These are phyloP conservation scores for Penicillium alfredii DNA, from an alignment of 495 filamentous ascomycete species.

Conservation along the genomic window DNA sequence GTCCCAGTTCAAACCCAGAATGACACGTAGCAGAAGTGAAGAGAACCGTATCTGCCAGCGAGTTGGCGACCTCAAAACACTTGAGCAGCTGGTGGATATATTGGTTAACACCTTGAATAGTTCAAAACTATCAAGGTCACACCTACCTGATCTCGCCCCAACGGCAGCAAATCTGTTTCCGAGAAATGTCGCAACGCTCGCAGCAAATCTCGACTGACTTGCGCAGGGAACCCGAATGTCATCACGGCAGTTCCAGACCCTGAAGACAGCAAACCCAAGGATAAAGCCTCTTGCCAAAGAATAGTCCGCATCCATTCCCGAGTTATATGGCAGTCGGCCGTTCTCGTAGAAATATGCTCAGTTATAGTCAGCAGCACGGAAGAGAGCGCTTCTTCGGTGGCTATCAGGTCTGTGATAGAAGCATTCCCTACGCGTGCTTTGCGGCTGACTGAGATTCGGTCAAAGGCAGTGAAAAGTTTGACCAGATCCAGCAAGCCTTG, in stretches of 20 bases:
- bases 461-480: conserved; percentile 23
- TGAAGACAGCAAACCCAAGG: conserved; percentile 45
- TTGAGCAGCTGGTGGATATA: conserved; percentile 20
- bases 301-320: conserved; percentile 68
- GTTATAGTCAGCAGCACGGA: conserved; percentile 9
- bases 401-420: conserved; percentile 5
- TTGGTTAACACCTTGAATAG: too few species aligned
- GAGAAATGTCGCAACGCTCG: conserved; percentile 27
- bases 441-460: conserved; percentile 14
- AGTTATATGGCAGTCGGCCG: conserved; percentile 29
- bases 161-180: conserved; percentile 23
- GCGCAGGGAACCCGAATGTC: conserved; percentile 64
- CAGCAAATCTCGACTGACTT: conserved; percentile 63
- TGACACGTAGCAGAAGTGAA: conserved; percentile 4
- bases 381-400: conserved; percentile 19
- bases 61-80: conserved; percentile 33
- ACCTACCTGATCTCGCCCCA: conserved; percentile 31
- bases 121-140: too few species aligned
- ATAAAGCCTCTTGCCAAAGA: conserved; percentile 64
- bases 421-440: neutral
- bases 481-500: conserved; percentile 25
- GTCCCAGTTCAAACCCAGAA: conserved; percentile 16
- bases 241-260: conserved; percentile 49
- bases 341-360: conserved; percentile 12
- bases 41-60: conserved; percentile 28